Conservation (phyloP, 768 basidiomycete species). For the Tricholoma terreum region DNA sequence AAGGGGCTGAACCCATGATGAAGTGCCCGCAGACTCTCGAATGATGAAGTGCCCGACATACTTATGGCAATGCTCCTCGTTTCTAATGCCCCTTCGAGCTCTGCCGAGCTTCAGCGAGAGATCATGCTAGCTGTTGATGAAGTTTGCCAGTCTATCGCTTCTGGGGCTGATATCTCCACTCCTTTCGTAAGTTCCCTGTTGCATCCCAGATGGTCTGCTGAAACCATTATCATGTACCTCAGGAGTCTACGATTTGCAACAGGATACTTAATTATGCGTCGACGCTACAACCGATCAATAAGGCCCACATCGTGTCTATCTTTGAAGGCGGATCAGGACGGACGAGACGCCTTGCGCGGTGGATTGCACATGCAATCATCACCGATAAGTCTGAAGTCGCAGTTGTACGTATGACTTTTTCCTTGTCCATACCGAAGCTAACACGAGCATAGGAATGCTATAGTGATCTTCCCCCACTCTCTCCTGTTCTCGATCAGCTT, state of each 20-base stretch:
- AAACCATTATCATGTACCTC: not conserved
- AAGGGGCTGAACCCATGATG: not conserved
- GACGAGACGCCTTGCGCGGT: conserved; percentile 53
- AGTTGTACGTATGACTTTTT: conserved; percentile 18
- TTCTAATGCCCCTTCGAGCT: conserved; percentile 51
- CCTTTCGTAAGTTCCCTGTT: conserved; percentile 22
- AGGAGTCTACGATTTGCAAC: conserved; percentile 49
- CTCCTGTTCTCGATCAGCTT: conserved; percentile 48
- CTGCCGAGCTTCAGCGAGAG: conserved; percentile 42
- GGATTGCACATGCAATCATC: conserved; percentile 52
- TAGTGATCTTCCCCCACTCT: conserved; percentile 47
- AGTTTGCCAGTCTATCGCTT: conserved; percentile 41
- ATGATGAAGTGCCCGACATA: conserved; percentile 45
- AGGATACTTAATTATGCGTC: conserved; percentile 41
- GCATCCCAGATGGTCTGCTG: not conserved
- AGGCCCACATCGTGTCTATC: conserved; percentile 47
- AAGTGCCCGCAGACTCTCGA: conserved; percentile 33
- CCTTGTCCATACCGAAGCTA: conserved; percentile 1
- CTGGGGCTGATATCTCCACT: conserved; percentile 22
- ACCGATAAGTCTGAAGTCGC: conserved; percentile 22
- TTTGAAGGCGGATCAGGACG: conserved; percentile 49
- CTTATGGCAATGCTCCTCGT: conserved; percentile 50
- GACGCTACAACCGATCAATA: conserved; percentile 44
- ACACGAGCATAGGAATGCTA: conserved; percentile 36
- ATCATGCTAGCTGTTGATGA: conserved; percentile 46